phyloP scores from a whole-genome alignment of 176 grass and related monocot species.

The Neostapfia colusana region DNA sequence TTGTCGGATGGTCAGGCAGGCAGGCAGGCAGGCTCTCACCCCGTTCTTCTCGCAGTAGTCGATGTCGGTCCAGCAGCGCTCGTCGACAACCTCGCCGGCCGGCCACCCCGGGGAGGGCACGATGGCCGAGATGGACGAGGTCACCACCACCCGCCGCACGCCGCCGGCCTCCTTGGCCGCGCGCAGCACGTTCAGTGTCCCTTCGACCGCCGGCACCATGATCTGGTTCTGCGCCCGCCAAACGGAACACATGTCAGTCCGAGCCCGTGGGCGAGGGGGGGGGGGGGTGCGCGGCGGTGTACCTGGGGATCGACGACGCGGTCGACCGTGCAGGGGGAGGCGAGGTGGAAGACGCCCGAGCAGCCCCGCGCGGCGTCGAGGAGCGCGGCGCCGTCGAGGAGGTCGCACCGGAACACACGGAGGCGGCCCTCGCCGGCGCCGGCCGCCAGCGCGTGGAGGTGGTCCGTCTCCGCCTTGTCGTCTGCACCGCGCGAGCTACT shows the following conservation, averaged over 20 bases:
- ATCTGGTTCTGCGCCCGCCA: constrained; percentile 53
- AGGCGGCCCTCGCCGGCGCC: constrained; percentile 45
- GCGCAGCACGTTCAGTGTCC: constrained; percentile 73
- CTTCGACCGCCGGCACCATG: constrained; percentile 74
- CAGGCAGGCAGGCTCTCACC: constrained; percentile 41
- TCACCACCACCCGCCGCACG: constrained; percentile 68
- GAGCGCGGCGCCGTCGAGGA: constrained; percentile 63
- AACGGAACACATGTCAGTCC: neutral
- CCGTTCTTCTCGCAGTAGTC: constrained; percentile 77
- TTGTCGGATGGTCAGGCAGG: too few relatives aligned
- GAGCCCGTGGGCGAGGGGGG: neutral
- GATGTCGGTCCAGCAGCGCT: constrained; percentile 81
- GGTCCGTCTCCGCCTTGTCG: constrained; percentile 77
- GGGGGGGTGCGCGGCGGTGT: neutral
- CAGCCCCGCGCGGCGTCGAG: constrained; percentile 50
- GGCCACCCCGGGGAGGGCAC: constrained; percentile 65
- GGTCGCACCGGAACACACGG: constrained; percentile 65
- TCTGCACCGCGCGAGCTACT: constrained; percentile 36
- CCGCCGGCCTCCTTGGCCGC: constrained; percentile 56
- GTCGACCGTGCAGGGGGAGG: constrained; percentile 72
- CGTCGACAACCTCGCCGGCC: constrained; percentile 59
- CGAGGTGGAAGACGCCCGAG: constrained; percentile 81
- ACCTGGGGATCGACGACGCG: constrained; percentile 79
- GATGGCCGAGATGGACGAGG: constrained; percentile 67
- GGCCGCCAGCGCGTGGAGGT: constrained; percentile 58